These are phyloP conservation scores for Fusarium albosuccineum DNA, from an alignment of 2,329 filamentous ascomycete genomes.

Conservation along the genomic window DNA sequence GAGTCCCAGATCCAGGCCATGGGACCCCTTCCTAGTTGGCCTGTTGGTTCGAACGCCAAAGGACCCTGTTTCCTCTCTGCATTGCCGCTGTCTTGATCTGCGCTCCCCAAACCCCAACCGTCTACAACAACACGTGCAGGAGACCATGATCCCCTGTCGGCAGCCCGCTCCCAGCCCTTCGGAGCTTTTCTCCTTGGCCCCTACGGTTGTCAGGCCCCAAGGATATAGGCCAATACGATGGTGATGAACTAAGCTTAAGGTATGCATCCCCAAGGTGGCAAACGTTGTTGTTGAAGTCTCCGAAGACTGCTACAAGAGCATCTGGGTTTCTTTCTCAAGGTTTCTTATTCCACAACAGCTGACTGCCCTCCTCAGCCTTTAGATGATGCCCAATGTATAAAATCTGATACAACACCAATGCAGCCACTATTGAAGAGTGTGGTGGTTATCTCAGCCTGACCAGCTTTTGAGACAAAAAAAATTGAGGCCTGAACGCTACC, in stretches of 20 bases:
- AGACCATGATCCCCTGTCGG: not conserved
- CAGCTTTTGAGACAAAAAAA: too few relatives aligned
- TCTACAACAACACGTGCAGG: constrained; percentile 7
- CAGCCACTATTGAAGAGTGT: too few relatives aligned
- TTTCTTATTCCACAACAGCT: not conserved
- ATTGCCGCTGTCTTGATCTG: constrained; percentile 1
- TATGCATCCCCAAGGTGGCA: not conserved
- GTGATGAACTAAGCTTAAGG: not conserved
- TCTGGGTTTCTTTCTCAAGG: not conserved
- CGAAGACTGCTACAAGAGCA: too few relatives aligned
- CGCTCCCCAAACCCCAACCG: not conserved
- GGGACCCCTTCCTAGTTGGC: not conserved
- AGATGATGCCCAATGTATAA: too few relatives aligned
- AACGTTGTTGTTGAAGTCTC: not conserved
- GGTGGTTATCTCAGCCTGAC: too few relatives aligned
- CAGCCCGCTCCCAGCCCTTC: too few relatives aligned
- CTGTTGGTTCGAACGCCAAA: not conserved
- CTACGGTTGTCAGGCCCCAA: not conserved
- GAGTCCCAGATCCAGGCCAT: too few relatives aligned
- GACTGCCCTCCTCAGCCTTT: not conserved
- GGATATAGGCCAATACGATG: not conserved
- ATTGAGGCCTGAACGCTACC: constrained; percentile 10
- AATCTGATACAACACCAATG: too few relatives aligned
- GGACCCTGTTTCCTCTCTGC: not conserved
- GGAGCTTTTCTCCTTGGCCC: not conserved